Evolutionary conservation across 305 asterid species (phyloP).

Genomic region (Rubia tinctorum): DNA sequence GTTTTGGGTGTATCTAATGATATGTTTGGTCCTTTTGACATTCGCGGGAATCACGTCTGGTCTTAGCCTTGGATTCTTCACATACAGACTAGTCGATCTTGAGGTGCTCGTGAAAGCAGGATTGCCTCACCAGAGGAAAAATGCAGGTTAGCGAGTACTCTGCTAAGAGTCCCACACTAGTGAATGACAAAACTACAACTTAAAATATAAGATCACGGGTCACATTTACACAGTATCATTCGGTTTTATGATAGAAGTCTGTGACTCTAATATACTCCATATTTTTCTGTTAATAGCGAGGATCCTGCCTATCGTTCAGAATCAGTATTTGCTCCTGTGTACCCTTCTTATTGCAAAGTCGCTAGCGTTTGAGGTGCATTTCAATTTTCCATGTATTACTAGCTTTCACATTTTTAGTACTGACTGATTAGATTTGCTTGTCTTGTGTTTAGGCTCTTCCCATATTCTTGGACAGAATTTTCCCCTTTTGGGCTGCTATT

Average conservation of each 20-base stretch:
- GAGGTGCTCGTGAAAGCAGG: slow-evolving; percentile 72
- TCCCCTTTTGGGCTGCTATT: slow-evolving; percentile 82
- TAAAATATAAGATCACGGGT: too few relatives aligned
- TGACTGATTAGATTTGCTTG: neutral
- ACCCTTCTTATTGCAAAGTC: slow-evolving; percentile 36
- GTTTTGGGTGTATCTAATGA: slow-evolving; percentile 67
- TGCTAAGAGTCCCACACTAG: too few relatives aligned
- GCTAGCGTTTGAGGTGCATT: neutral
- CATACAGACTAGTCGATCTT: slow-evolving; percentile 79
- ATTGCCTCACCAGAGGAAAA: slow-evolving; percentile 52
- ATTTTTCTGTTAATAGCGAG: slow-evolving; percentile 55
- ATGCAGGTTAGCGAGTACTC: slow-evolving; percentile 47
- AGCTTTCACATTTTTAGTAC: too few relatives aligned
- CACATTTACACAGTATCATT: too few relatives aligned
- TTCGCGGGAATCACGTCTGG: slow-evolving; percentile 89
- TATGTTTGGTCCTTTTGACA: slow-evolving; percentile 46
- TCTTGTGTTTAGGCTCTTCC: slow-evolving; percentile 55
- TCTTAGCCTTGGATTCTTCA: slow-evolving; percentile 76
- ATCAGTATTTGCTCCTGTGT: slow-evolving; percentile 75
- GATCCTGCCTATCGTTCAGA: slow-evolving; percentile 73
- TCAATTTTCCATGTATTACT: neutral
- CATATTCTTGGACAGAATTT: slow-evolving; percentile 59
- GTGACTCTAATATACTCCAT: too few relatives aligned
- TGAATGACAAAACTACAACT: too few relatives aligned
- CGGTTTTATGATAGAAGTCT: too few relatives aligned